A percentile compares a stretch with the other conserved stretches of the same genome.
phyloP scores from a whole-genome alignment of 768 basidiomycete genomes.

The Astraeus odoratus region DNA sequence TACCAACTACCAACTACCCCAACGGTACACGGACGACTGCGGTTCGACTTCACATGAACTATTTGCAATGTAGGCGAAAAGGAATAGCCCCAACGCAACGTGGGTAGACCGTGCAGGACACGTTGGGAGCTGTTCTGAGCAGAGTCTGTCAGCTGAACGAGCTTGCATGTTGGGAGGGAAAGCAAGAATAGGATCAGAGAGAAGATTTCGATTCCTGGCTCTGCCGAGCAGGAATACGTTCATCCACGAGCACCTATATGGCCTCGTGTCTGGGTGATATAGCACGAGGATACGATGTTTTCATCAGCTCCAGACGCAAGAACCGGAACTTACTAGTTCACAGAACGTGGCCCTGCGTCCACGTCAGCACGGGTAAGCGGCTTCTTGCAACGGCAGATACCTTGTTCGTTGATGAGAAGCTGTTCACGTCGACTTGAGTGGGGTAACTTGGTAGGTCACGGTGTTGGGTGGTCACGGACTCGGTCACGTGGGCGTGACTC shows the following conservation, averaged over 20 bases:
- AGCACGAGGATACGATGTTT: slow-evolving; percentile 14
- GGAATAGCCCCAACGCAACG: not conserved
- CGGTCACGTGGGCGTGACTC: too few relatives aligned
- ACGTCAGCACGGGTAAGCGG: too few relatives aligned
- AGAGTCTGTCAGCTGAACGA: slow-evolving; percentile 9
- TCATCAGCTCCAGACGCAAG: slow-evolving; percentile 10
- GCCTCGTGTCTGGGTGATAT: slow-evolving; percentile 19
- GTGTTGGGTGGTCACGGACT: too few relatives aligned
- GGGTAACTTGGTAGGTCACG: too few relatives aligned
- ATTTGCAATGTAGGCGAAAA: not conserved
- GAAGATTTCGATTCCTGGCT: slow-evolving; percentile 25
- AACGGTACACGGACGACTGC: too few relatives aligned
- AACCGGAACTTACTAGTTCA: not conserved
- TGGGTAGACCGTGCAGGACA: not conserved
- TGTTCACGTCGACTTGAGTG: too few relatives aligned
- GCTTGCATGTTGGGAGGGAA: not conserved
- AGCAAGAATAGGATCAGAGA: slow-evolving; percentile 23
- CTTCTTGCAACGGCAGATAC: too few relatives aligned
- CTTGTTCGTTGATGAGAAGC: too few relatives aligned
- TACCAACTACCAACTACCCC: too few relatives aligned
- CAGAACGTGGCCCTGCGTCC: too few relatives aligned
- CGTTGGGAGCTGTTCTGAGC: not conserved
- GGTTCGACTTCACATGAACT: too few relatives aligned
- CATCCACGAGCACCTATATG: slow-evolving; percentile 23
- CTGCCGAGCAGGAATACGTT: slow-evolving; percentile 13